These are phyloP conservation scores for Colletotrichum tabaci DNA, from an alignment of 2,329 filamentous ascomycete genomes.

Conservation along the genomic window DNA sequence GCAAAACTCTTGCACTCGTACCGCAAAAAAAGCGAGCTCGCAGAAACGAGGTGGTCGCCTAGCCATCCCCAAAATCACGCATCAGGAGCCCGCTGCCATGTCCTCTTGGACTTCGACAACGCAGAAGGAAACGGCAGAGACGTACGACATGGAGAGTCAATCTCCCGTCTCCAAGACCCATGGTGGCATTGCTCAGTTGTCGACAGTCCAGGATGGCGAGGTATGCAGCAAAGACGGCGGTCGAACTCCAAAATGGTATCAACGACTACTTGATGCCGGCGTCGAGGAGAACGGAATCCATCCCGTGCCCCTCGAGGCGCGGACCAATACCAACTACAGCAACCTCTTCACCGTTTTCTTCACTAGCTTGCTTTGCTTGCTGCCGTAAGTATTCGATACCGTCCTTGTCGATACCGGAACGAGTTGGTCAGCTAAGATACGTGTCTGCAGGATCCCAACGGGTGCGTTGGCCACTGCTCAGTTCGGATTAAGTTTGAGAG, in stretches of 20 bases:
- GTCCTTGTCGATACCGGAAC: background rate
- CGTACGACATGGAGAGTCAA: constrained; percentile 37
- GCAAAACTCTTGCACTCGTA: background rate
- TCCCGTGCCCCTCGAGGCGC: constrained; percentile 68
- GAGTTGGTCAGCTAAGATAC: constrained; percentile 10
- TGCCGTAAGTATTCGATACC: constrained; percentile 63
- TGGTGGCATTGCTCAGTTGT: constrained; percentile 45
- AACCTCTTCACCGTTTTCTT: constrained; percentile 75
- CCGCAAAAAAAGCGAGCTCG: background rate
- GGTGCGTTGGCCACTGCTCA: constrained; percentile 70
- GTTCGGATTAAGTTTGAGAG: constrained; percentile 69
- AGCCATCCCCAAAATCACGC: background rate
- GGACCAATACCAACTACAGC: constrained; percentile 67
- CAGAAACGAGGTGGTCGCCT: background rate
- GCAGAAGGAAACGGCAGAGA: constrained; percentile 25
- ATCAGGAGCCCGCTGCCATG: constrained; percentile 17
- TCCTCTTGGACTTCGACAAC: constrained; percentile 21
- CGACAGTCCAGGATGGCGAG: constrained; percentile 49
- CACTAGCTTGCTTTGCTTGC: constrained; percentile 68
- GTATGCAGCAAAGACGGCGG: constrained; percentile 50
- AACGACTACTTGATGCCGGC: constrained; percentile 59
- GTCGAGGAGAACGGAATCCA: constrained; percentile 69
- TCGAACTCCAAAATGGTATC: constrained; percentile 58
- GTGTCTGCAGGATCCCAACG: constrained; percentile 63
- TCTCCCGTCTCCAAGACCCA: constrained; percentile 26